A percentile compares a stretch with the other conserved stretches of the same genome.
Evolutionary conservation across 176 grass and related monocot species (phyloP).

Genomic region (Cymbopogon citratus): DNA sequence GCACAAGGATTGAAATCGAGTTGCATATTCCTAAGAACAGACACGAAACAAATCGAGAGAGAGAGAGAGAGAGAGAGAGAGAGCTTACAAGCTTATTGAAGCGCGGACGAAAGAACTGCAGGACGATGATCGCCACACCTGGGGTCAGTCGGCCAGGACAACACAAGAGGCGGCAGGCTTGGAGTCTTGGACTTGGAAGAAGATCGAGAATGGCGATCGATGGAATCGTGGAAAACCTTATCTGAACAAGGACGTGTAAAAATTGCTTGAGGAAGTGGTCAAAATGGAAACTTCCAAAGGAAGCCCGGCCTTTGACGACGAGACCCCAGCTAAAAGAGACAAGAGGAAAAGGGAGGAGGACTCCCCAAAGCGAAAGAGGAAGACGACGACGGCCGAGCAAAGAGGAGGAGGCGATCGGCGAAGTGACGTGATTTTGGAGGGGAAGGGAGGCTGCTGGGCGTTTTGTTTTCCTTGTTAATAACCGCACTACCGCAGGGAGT

Average conservation of each 20-base stretch:
- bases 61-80: not conserved
- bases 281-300: conserved; percentile 6
- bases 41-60: not conserved
- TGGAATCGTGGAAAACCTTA: not conserved
- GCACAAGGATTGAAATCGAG: not conserved
- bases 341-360: no score
- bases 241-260: not conserved
- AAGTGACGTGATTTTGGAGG: not conserved
- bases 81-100: conserved; percentile 23
- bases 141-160: not conserved
- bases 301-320: conserved; percentile 5
- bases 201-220: not conserved
- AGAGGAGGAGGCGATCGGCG: not conserved
- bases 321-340: not conserved
- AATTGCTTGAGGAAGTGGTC: conserved; percentile 34
- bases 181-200: not conserved
- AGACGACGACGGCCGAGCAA: not conserved
- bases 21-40: not conserved
- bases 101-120: no score
- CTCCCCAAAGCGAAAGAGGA: conserved; percentile 16
- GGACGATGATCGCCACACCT: not conserved
- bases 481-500: conserved; percentile 35
- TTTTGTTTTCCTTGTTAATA: not conserved
- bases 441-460: not conserved
- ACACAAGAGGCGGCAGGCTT: not conserved